A percentile compares a stretch with the other conserved stretches of the same genome.
These are phyloP conservation scores for Cenococcum geophilum DNA, from an alignment of 495 filamentous ascomycete species.

Conservation along the genomic window DNA sequence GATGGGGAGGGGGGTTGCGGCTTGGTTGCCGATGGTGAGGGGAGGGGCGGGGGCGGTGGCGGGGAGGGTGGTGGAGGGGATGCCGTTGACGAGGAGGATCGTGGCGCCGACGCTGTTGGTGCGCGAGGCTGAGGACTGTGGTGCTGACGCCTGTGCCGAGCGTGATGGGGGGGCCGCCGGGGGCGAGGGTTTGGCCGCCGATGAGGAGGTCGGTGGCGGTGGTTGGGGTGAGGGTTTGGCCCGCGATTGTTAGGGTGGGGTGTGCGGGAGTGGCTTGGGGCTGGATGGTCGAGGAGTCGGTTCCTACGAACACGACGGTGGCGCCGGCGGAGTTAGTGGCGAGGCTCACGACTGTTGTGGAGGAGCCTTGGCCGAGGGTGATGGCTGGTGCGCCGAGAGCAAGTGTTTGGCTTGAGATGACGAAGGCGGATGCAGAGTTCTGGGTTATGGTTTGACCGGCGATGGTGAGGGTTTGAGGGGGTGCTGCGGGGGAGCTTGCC, in stretches of 20 bases:
- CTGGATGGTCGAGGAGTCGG: conserved; percentile 4
- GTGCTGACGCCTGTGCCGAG: conserved; percentile 1
- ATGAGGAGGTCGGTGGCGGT: conserved; percentile 7
- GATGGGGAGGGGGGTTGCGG: conserved; percentile 1
- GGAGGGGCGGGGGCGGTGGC: neutral
- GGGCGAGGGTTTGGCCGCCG: conserved; percentile 3
- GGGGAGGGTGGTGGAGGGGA: conserved; percentile 9
- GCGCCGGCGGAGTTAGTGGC: conserved; percentile 6
- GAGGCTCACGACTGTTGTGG: conserved; percentile 13
- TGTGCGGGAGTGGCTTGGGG: neutral
- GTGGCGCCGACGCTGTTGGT: conserved; percentile 14
- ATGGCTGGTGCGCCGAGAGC: neutral
- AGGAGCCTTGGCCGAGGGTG: conserved; percentile 10
- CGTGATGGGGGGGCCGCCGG: conserved; percentile 18
- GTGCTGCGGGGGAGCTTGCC: neutral
- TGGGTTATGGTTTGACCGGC: neutral
- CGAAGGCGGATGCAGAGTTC: neutral
- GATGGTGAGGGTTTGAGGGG: neutral
- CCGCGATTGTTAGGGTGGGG: conserved; percentile 3
- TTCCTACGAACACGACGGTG: conserved; percentile 10
- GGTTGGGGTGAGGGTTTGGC: neutral
- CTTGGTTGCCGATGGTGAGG: neutral
- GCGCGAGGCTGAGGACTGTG: conserved; percentile 4
- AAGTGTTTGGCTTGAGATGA: neutral
- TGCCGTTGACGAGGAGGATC: conserved; percentile 9